Percentiles rank a stretch among this genome's conserved stretches.
Conservation (phyloP, 805 yeast genomes). For the Ascoidea tarda region DNA sequence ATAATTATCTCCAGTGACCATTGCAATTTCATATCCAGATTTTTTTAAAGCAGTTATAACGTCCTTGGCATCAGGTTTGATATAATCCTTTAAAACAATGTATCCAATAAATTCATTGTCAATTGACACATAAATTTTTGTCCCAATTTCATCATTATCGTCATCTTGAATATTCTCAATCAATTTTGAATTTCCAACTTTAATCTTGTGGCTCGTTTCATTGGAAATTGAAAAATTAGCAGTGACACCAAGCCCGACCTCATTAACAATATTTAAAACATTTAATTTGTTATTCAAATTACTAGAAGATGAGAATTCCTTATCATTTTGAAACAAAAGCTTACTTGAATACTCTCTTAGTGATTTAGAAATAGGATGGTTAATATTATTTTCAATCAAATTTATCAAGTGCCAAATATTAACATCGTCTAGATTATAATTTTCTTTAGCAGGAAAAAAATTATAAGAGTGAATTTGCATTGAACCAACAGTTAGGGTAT, state of each 20-base stretch:
- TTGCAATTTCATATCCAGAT: conserved; percentile 50
- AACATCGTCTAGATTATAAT: background rate
- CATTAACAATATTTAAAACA: conserved; percentile 16
- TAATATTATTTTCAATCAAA: conserved; percentile 52
- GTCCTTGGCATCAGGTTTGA: conserved; percentile 50
- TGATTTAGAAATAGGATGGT: conserved; percentile 48
- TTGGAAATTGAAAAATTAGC: conserved; percentile 13
- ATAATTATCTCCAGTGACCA: conserved; percentile 81
- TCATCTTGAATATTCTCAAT: conserved; percentile 15
- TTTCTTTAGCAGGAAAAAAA: conserved; percentile 35
- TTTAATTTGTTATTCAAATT: background rate
- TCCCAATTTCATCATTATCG: conserved; percentile 9
- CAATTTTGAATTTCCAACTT: conserved; percentile 40
- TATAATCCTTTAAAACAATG: conserved; percentile 50
- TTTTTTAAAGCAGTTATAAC: conserved; percentile 41
- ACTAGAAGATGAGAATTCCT: conserved; percentile 2
- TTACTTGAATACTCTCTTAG: background rate
- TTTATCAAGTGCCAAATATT: conserved; percentile 12
- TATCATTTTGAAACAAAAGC: background rate
- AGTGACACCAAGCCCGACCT: conserved; percentile 24
- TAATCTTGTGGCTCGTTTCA: conserved; percentile 19
- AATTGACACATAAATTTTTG: conserved; percentile 32
- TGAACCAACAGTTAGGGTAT: conserved; percentile 80
- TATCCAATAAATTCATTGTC: conserved; percentile 47
- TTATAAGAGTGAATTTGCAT: conserved; percentile 32